A percentile compares a stretch with the other conserved stretches of the same genome.
phyloP scores from a whole-genome alignment of 2,329 filamentous ascomycete genomes.

The Fusarium subglutinans region DNA sequence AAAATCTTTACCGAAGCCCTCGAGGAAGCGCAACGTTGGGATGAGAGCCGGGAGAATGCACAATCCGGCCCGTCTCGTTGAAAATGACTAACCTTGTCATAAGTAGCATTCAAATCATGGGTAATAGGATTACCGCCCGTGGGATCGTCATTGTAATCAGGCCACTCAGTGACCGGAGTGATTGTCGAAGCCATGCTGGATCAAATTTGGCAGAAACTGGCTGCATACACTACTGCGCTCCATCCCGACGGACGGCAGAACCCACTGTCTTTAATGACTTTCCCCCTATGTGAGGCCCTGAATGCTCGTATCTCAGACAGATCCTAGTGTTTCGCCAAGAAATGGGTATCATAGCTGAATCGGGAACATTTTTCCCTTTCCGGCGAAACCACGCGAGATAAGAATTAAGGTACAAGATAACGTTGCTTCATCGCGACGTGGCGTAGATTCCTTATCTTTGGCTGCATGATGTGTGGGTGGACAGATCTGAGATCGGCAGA shows the following conservation, averaged over 20 bases:
- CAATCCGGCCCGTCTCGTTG: accelerated
- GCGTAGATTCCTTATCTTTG: constrained; percentile 26
- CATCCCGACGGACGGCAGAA: not conserved
- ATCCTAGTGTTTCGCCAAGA: constrained; percentile 17
- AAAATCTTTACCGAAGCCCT: accelerated
- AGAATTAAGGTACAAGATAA: constrained; percentile 17
- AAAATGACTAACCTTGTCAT: constrained; percentile 49
- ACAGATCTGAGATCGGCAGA: not conserved
- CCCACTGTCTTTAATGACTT: not conserved
- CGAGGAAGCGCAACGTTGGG: not conserved
- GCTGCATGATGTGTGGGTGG: not conserved
- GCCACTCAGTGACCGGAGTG: constrained; percentile 50
- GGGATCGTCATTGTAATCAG: constrained; percentile 52
- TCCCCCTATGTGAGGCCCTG: not conserved
- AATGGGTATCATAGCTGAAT: not conserved
- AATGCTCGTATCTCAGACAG: not conserved
- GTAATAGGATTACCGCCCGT: constrained; percentile 56
- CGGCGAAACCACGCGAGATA: constrained; percentile 26
- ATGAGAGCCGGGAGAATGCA: not conserved
- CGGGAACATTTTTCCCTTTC: constrained; percentile 10
- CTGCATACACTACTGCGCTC: not conserved
- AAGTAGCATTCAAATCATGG: constrained; percentile 54
- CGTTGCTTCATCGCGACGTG: not conserved
- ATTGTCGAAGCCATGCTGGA: constrained; percentile 26
- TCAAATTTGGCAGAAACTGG: not conserved